Conservation (phyloP, 2,329 filamentous ascomycete genomes). For the Phyllosticta citriasiana region DNA sequence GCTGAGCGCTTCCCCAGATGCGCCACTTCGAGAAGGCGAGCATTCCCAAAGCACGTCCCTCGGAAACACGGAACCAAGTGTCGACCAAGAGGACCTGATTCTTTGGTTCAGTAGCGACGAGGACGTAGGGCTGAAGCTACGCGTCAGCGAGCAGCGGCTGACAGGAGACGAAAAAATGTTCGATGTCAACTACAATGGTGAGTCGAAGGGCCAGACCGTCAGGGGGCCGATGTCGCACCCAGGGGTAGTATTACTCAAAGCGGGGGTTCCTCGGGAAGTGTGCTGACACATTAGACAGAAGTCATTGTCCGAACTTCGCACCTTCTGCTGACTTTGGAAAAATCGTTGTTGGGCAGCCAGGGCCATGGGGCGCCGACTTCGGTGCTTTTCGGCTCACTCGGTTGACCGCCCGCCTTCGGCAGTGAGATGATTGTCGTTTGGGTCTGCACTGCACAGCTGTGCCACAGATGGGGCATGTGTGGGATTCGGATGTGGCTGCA, state of each 20-base stretch:
- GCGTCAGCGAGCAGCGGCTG: slow-evolving; percentile 45
- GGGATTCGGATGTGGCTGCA: not conserved
- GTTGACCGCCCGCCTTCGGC: slow-evolving; percentile 11
- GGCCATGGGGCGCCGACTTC: slow-evolving; percentile 51
- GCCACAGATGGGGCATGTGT: not conserved
- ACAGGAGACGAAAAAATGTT: slow-evolving; percentile 59
- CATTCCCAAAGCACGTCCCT: not conserved
- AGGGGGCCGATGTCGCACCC: slow-evolving; percentile 6
- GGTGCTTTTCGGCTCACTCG: slow-evolving; percentile 50
- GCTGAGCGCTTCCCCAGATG: slow-evolving; percentile 35
- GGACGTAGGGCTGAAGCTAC: slow-evolving; percentile 59
- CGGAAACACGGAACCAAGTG: slow-evolving; percentile 17
- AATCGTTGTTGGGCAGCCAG: slow-evolving; percentile 50
- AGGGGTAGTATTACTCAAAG: not conserved
- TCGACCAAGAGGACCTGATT: slow-evolving; percentile 32
- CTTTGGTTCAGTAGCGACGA: slow-evolving; percentile 58
- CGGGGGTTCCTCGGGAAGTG: not conserved
- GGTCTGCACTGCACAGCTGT: not conserved
- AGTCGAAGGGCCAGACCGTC: slow-evolving; percentile 15
- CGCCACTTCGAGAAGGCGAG: not conserved
- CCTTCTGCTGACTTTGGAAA: slow-evolving; percentile 56
- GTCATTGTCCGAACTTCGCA: slow-evolving; percentile 54
- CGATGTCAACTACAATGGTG: slow-evolving; percentile 62
- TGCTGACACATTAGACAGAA: slow-evolving; percentile 37
- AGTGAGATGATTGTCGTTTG: not conserved